Percentiles rank a stretch among this genome's conserved stretches.
phyloP scores from a whole-genome alignment of 495 filamentous ascomycete species.

The Talaromyces borbonicus region DNA sequence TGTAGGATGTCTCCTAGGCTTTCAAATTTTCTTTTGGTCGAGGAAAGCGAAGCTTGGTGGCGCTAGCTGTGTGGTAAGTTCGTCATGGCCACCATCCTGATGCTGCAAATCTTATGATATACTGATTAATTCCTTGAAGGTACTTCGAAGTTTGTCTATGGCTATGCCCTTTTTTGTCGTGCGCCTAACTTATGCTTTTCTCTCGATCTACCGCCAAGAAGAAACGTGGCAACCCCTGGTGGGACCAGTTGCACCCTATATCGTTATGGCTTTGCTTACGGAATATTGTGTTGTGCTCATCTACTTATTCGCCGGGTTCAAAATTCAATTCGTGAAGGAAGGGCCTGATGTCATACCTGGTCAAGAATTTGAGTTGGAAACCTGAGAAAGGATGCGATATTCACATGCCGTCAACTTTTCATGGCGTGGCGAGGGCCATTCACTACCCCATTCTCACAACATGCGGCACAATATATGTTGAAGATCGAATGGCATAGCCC shows the following conservation, averaged over 20 bases:
- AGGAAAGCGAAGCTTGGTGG: neutral
- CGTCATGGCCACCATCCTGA: too few relatives aligned
- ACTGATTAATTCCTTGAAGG: too few relatives aligned
- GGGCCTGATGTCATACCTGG: neutral
- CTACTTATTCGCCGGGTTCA: constrained; percentile 18
- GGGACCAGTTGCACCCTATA: constrained; percentile 17
- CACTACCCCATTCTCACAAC: too few relatives aligned
- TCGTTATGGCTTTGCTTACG: constrained; percentile 23
- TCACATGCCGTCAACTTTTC: too few relatives aligned
- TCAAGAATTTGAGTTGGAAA: neutral
- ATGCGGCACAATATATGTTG: too few relatives aligned
- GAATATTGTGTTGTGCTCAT: constrained; percentile 21
- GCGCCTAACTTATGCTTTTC: constrained; percentile 19
- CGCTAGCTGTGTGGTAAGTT: constrained; percentile 1
- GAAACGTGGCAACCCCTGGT: constrained; percentile 15
- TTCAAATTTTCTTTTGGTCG: constrained; percentile 18
- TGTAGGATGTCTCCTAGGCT: constrained; percentile 13
- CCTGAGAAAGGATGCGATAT: neutral
- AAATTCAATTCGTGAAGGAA: constrained; percentile 8
- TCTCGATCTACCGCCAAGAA: constrained; percentile 15
- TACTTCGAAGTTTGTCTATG: constrained; percentile 2
- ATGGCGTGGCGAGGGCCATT: too few relatives aligned
- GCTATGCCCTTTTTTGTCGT: constrained; percentile 22
- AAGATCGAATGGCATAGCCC: too few relatives aligned
- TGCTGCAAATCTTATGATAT: too few relatives aligned